Percentiles rank a stretch among this genome's conserved stretches.
Conservation (phyloP, 768 basidiomycete species). For the Leucogyrophana mollusca region DNA sequence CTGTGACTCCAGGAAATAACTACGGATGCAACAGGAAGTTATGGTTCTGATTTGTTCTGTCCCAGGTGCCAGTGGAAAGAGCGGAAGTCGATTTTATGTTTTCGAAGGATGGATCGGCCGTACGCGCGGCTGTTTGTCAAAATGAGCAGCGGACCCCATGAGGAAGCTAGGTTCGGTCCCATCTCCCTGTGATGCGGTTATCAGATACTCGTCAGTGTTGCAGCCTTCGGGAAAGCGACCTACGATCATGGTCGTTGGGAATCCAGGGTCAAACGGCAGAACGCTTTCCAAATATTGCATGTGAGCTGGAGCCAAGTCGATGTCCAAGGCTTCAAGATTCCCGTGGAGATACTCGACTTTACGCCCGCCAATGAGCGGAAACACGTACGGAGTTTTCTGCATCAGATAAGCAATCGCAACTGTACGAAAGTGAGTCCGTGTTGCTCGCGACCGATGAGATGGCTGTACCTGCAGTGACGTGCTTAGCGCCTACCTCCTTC, state of each 20-base stretch:
- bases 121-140: constrained; percentile 7
- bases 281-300: constrained; percentile 29
- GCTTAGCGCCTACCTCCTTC: constrained; percentile 44
- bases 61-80: no score
- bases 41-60: not conserved
- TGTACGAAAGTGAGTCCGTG: not conserved
- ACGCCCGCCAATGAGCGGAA: constrained; percentile 34
- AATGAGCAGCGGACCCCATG: constrained; percentile 1
- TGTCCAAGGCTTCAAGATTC: constrained; percentile 35
- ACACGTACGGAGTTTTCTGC: constrained; percentile 38
- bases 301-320: constrained; percentile 30
- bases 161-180: not conserved
- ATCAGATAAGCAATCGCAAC: constrained; percentile 41
- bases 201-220: constrained; percentile 1
- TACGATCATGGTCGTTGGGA: constrained; percentile 30
- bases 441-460: no score
- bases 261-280: constrained; percentile 32
- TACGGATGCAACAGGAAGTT: not conserved
- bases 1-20: not conserved
- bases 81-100: no score
- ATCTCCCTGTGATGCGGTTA: not conserved
- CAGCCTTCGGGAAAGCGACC: no score
- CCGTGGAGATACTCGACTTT: constrained; percentile 35
- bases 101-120: constrained; percentile 1
- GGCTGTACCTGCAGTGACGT: constrained; percentile 35